Evolutionary conservation across 176 grass and related monocot species (phyloP).

Genomic region (Secale cereale): DNA sequence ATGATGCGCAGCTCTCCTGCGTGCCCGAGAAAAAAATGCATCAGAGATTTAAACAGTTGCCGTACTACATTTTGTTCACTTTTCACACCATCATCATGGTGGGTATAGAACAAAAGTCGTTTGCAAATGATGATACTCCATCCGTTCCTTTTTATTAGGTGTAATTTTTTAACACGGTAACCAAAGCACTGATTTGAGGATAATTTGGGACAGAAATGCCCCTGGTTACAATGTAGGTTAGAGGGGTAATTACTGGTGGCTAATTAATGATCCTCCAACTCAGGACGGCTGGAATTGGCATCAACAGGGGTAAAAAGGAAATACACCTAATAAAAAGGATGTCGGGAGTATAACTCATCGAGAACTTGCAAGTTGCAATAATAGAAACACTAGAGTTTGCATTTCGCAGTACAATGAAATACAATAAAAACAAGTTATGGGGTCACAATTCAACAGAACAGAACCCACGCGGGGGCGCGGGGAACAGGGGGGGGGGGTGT

Average conservation of each 20-base stretch:
- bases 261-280: neutral
- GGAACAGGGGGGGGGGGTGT: neutral
- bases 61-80: neutral
- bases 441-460: conserved; percentile 8
- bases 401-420: neutral
- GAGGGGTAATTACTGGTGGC: neutral
- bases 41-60: neutral
- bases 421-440: neutral
- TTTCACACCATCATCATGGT: neutral
- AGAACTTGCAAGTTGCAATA: too few relatives aligned
- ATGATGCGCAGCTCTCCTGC: too few relatives aligned
- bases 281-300: neutral
- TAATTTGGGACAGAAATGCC: neutral
- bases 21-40: neutral
- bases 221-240: neutral
- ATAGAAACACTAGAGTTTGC: neutral
- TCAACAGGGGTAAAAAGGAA: neutral
- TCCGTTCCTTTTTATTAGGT: neutral
- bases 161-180: neutral
- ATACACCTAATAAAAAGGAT: neutral
- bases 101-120: neutral
- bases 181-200: neutral
- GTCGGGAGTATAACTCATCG: neutral
- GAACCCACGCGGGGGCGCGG: neutral
- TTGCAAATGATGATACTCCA: neutral